phyloP scores from a whole-genome alignment of 768 basidiomycete genomes.

The Leccinum variicolor region DNA sequence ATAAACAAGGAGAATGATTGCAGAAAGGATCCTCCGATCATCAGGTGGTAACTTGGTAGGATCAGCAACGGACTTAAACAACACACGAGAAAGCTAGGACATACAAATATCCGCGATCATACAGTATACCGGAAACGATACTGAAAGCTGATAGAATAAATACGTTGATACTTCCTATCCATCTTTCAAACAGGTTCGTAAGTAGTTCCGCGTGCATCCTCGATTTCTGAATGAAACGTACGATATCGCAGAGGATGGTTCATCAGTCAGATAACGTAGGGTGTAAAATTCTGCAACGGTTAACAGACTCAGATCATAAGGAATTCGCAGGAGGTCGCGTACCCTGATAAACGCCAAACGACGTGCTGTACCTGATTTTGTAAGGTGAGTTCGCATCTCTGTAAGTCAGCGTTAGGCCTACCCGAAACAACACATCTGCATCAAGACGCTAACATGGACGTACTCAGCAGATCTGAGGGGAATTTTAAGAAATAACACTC shows the following conservation, averaged over 20 bases:
- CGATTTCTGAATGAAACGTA: conserved; percentile 12
- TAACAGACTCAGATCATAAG: not conserved
- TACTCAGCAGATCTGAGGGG: not conserved
- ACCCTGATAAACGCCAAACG: conserved; percentile 44
- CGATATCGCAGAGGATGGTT: conserved; percentile 34
- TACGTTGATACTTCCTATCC: conserved; percentile 30
- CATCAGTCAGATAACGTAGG: conserved; percentile 13
- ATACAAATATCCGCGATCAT: conserved; percentile 51
- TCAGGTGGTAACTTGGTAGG: conserved; percentile 34
- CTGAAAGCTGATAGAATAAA: conserved; percentile 37
- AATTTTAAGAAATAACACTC: not conserved
- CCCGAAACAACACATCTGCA: conserved; percentile 35
- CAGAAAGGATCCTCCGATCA: not conserved
- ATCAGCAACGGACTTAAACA: not conserved
- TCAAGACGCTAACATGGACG: conserved; percentile 21
- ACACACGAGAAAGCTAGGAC: not conserved
- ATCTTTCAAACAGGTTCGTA: conserved; percentile 1
- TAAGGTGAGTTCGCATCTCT: not conserved
- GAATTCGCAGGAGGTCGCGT: not conserved
- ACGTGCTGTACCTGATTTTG: conserved; percentile 28
- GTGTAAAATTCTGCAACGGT: not conserved
- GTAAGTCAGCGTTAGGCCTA: not conserved
- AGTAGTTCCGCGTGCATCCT: not conserved
- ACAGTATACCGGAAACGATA: conserved; percentile 40
- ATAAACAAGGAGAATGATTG: not conserved